phyloP scores from a whole-genome alignment of 2,329 filamentous ascomycete species.

The Ascocoryne sarcoides region DNA sequence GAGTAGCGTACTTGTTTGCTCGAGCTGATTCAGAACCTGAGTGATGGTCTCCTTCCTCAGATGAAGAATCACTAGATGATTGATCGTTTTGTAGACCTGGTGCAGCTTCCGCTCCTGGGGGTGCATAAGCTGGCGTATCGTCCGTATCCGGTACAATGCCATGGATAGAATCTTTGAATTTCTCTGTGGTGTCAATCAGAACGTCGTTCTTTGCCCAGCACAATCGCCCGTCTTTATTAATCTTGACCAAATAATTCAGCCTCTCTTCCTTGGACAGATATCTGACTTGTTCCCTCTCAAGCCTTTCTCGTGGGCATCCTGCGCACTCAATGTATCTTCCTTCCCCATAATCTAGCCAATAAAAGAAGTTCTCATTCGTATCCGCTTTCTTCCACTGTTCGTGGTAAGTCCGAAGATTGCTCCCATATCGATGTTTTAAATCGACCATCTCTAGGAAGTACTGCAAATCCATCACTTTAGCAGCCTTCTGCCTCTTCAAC shows the following conservation, averaged over 20 bases:
- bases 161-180: slow-evolving; percentile 71
- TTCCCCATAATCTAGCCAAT: slow-evolving; percentile 80
- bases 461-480: slow-evolving; percentile 74
- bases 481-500: slow-evolving; percentile 51
- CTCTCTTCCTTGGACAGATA: slow-evolving; percentile 80
- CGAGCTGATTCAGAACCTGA: slow-evolving; percentile 32
- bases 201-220: slow-evolving; percentile 79
- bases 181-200: slow-evolving; percentile 65
- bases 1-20: slow-evolving; percentile 55
- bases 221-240: slow-evolving; percentile 67
- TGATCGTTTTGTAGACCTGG: slow-evolving; percentile 12
- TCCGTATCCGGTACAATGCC: slow-evolving; percentile 60
- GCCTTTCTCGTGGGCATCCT: slow-evolving; percentile 60
- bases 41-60: slow-evolving; percentile 28
- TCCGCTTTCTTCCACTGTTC: slow-evolving; percentile 70
- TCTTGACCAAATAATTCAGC: slow-evolving; percentile 67
- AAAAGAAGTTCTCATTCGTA: slow-evolving; percentile 84
- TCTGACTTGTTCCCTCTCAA: slow-evolving; percentile 72
- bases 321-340: slow-evolving; percentile 62
- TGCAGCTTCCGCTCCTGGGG: slow-evolving; percentile 20
- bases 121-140: slow-evolving; percentile 43
- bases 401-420: slow-evolving; percentile 74
- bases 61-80: slow-evolving; percentile 29
- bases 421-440: slow-evolving; percentile 78
- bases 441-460: slow-evolving; percentile 84